These are phyloP conservation scores for Umbelopsis sp. DNA, from an alignment of 371 early-diverging fungal species.

Conservation along the genomic window DNA sequence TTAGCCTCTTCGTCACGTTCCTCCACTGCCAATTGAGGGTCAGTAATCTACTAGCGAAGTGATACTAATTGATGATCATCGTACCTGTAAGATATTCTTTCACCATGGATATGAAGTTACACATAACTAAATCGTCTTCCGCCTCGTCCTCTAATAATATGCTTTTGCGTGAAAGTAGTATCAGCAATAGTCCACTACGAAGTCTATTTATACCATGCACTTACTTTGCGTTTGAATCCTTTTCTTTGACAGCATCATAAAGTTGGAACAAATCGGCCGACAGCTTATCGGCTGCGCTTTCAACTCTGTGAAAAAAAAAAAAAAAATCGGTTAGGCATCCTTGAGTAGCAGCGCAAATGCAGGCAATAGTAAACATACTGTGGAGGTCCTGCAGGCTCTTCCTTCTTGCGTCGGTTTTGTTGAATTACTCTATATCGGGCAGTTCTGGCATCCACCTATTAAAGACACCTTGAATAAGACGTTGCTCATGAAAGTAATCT, in stretches of 20 bases:
- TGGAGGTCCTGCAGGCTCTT: conserved; percentile 24
- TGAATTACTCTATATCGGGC: conserved; percentile 66
- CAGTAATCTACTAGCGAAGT: not conserved
- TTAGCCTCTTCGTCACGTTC: conserved; percentile 30
- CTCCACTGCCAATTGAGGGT: conserved; percentile 24
- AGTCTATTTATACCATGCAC: not conserved
- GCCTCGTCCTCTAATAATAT: conserved; percentile 40
- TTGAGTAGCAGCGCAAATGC: too few species aligned
- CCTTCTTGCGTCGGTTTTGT: conserved; percentile 46
- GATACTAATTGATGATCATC: not conserved
- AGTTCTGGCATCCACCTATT: conserved; percentile 44
- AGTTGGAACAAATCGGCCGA: conserved; percentile 59
- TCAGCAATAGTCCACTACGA: not conserved
- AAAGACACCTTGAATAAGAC: not conserved
- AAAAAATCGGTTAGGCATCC: not conserved
- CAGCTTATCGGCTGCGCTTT: conserved; percentile 40
- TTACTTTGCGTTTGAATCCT: conserved; percentile 46
- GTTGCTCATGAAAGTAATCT: not conserved
- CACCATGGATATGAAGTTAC: conserved; percentile 76
- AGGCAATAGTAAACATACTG: conserved; percentile 24
- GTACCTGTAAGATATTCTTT: conserved; percentile 69
- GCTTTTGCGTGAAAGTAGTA: conserved; percentile 8
- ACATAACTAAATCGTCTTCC: conserved; percentile 65
- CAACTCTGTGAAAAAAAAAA: conserved; percentile 28
- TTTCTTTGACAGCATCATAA: conserved; percentile 72